These are phyloP conservation scores for Angomonas deanei DNA, from an alignment of 208 protist genomes.

Conservation along the genomic window DNA sequence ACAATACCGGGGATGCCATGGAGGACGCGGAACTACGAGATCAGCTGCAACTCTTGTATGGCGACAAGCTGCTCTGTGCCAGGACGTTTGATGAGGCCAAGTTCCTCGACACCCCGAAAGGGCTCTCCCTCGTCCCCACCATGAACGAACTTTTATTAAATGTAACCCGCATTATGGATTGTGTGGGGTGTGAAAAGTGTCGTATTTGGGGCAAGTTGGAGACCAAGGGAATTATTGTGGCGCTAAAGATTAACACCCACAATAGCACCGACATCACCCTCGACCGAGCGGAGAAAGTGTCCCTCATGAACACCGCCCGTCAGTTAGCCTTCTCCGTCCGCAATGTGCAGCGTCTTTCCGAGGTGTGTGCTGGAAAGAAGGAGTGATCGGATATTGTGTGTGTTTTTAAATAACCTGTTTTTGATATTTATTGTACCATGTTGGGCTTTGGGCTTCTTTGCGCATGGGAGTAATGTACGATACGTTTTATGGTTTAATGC, in stretches of 20 bases:
- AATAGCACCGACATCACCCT: conserved; percentile 17
- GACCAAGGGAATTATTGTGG: conserved; percentile 77
- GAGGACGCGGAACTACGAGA: conserved; percentile 37
- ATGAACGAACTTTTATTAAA: conserved; percentile 80
- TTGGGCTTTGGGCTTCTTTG: no score
- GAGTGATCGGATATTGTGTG: background rate
- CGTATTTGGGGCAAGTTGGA: conserved; percentile 89
- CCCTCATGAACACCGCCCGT: conserved; percentile 74
- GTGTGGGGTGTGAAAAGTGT: conserved; percentile 91
- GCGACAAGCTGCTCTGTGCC: conserved; percentile 48
- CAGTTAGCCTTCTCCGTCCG: conserved; percentile 79
- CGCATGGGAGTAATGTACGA: background rate
- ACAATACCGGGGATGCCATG: conserved; percentile 43
- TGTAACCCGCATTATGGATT: conserved; percentile 86
- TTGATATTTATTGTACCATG: no score
- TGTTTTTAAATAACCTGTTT: background rate
- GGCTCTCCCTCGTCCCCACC: conserved; percentile 41
- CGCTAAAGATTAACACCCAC: conserved; percentile 75
- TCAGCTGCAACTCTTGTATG: conserved; percentile 35
- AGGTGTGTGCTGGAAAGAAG: background rate
- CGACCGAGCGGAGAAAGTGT: conserved; percentile 68
- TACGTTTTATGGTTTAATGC: background rate
- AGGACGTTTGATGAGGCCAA: conserved; percentile 78
- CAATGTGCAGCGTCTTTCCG: conserved; percentile 18
- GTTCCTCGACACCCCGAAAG: conserved; percentile 65